These are phyloP conservation scores for Chimonanthus salicifolius DNA, from an alignment of 164 flowering plant species.

Conservation along the genomic window DNA sequence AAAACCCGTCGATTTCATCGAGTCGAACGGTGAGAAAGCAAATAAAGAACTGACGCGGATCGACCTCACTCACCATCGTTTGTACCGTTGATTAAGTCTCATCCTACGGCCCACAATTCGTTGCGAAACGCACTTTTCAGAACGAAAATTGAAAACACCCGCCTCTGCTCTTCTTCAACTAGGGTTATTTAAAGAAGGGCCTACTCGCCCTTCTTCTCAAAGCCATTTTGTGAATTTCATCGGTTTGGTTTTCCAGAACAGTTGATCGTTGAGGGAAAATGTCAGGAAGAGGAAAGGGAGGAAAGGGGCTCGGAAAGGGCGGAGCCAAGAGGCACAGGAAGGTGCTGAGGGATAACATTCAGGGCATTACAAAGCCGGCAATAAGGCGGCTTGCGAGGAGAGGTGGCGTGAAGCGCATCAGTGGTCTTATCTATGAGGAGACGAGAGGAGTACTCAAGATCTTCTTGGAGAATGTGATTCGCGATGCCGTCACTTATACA, in stretches of 20 bases:
- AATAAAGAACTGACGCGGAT: conserved; percentile 7
- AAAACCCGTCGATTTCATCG: not conserved
- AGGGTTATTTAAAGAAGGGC: too few relatives aligned
- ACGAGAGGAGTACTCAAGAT: too few relatives aligned
- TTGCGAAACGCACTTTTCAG: not conserved
- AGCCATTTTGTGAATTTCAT: too few relatives aligned
- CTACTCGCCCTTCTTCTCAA: too few relatives aligned
- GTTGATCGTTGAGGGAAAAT: not conserved
- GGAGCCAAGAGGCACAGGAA: conserved; percentile 13
- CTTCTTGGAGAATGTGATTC: too few relatives aligned
- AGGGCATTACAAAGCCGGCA: conserved; percentile 10
- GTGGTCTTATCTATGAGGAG: too few relatives aligned
- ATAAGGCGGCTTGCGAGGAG: conserved; percentile 14
- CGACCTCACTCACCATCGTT: not conserved
- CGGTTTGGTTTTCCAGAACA: too few relatives aligned
- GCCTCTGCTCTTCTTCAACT: not conserved
- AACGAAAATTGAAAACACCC: not conserved
- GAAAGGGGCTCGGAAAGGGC: conserved; percentile 17
- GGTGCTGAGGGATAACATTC: too few relatives aligned
- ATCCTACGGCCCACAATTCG: conserved; percentile 5
- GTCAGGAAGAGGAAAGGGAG: conserved; percentile 21
- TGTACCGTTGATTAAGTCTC: conserved; percentile 6
- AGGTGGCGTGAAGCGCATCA: conserved; percentile 12
- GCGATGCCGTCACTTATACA: not conserved
- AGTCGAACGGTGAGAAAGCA: conserved; percentile 2